Evolutionary conservation across 345 rosid genomes (phyloP), one percentile per base, ranked within the genome.

Genomic region (Durio zibethinus): DNA sequence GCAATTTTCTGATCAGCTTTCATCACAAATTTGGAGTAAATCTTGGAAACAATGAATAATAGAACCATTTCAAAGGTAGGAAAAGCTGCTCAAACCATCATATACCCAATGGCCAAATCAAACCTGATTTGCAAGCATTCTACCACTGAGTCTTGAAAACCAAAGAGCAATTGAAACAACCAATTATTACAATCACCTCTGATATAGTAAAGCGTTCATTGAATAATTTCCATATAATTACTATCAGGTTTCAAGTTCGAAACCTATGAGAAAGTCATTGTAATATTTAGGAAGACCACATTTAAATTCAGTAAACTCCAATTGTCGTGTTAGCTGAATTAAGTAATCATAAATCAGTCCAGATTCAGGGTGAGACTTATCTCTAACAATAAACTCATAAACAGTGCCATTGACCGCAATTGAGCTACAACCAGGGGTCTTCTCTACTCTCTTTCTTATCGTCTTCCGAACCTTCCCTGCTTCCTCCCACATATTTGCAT

Each of bases 381-480:
- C 98, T 67, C 94, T 88, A 62, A 86, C 89, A 31, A 88, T 91
- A 72, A 94, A 94, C 83, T 91, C 94, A 71, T 69, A 76, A 29
- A 90, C 83, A 74, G 81, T 57, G 23, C 97, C 94, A 23, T 87
- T 81, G 64, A 93, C 88, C 84, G 89, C 97, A 66, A 91, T 87
- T 52, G 88, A 87, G 80, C 97, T 93, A 63, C 91, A 91, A 76
- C 97, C 97, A 21, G 97, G 94, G 63, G 72, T 89, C 88, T 94
- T 94, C 86, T 88, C 93, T 2, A 91, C 86, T 88, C 87, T 89
- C 76, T 85, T 87, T 35, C 38, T 83, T 98, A 93, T 93, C 88
- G 88, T 80, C 78, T 84, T 89, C 83, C 93, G 85, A 73, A 87
- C 87, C 68, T 63, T 83, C 76, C 83, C 80, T 6, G 96, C 93